These are phyloP conservation scores for Aphanomyces invadans DNA, from an alignment of 352 stramenopile genomes.

Conservation along the genomic window DNA sequence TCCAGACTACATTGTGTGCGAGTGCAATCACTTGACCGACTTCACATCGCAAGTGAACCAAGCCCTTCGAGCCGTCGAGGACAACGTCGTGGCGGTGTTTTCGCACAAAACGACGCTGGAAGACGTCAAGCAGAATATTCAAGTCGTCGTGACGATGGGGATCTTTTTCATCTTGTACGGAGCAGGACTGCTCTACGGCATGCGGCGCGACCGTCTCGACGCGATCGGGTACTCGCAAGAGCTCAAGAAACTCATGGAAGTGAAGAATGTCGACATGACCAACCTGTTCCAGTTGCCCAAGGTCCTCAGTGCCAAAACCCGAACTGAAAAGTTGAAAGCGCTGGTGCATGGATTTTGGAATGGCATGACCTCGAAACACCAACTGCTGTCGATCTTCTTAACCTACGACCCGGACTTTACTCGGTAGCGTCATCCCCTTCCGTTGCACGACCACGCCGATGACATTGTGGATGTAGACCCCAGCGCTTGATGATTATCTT, in stretches of 20 bases:
- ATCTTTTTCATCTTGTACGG: slow-evolving; percentile 50
- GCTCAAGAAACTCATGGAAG: slow-evolving; percentile 32
- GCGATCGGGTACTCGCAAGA: slow-evolving; percentile 33
- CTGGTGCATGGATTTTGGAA: slow-evolving; percentile 37
- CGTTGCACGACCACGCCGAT: too few relatives aligned
- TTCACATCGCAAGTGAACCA: slow-evolving; percentile 61
- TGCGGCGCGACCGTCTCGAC: slow-evolving; percentile 50
- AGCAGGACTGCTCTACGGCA: slow-evolving; percentile 47
- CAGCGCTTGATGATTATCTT: slow-evolving; percentile 64
- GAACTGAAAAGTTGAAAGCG: slow-evolving; percentile 37
- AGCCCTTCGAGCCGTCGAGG: slow-evolving; percentile 42
- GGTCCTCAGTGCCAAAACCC: background rate
- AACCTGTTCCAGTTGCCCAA: slow-evolving; percentile 51
- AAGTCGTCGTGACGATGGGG: slow-evolving; percentile 42
- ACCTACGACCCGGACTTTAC: slow-evolving; percentile 68
- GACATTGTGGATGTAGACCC: slow-evolving; percentile 16
- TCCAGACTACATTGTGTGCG: slow-evolving; percentile 61
- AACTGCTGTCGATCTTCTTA: slow-evolving; percentile 59
- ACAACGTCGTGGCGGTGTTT: slow-evolving; percentile 56
- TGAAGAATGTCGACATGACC: slow-evolving; percentile 44
- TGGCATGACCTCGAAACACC: slow-evolving; percentile 56
- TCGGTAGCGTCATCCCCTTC: slow-evolving; percentile 29
- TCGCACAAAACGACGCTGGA: slow-evolving; percentile 45
- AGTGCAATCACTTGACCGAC: slow-evolving; percentile 66
- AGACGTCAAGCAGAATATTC: slow-evolving; percentile 51